Evolutionary conservation across 306 rosid genomes (phyloP).

Genomic region (Fagus crenata): DNA sequence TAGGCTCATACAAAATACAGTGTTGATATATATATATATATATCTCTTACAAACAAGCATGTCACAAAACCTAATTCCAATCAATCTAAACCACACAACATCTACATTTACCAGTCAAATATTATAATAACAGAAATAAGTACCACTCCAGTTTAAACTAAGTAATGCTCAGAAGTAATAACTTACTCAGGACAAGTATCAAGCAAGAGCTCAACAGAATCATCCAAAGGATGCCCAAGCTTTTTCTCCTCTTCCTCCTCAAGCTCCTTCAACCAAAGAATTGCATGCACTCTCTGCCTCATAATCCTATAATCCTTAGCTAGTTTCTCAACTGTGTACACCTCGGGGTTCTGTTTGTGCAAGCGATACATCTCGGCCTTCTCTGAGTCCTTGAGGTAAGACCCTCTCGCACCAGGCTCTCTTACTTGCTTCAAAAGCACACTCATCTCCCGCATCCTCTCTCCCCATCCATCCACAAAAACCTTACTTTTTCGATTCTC

Average conservation of each 20-base stretch:
- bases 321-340: constrained; percentile 71
- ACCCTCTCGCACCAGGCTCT: constrained; percentile 89
- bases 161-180: neutral
- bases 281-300: constrained; percentile 98
- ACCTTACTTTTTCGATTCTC: constrained; percentile 49
- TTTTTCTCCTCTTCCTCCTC: constrained; percentile 86
- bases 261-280: constrained; percentile 85
- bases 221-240: constrained; percentile 76
- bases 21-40: no score
- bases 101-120: neutral
- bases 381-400: constrained; percentile 84
- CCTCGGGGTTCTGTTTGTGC: constrained; percentile 73
- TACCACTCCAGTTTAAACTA: neutral
- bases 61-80: neutral
- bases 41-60: neutral
- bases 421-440: constrained; percentile 60
- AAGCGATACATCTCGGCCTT: constrained; percentile 74
- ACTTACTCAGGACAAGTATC: constrained; percentile 84
- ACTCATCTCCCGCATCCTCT: constrained; percentile 52
- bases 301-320: constrained; percentile 84
- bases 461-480: constrained; percentile 58
- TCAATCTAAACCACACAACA: neutral
- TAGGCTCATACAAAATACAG: no score
- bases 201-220: constrained; percentile 83
- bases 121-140: neutral